Conservation (phyloP, 176 grass and related monocot genomes). For the Saccharum officinarum region DNA sequence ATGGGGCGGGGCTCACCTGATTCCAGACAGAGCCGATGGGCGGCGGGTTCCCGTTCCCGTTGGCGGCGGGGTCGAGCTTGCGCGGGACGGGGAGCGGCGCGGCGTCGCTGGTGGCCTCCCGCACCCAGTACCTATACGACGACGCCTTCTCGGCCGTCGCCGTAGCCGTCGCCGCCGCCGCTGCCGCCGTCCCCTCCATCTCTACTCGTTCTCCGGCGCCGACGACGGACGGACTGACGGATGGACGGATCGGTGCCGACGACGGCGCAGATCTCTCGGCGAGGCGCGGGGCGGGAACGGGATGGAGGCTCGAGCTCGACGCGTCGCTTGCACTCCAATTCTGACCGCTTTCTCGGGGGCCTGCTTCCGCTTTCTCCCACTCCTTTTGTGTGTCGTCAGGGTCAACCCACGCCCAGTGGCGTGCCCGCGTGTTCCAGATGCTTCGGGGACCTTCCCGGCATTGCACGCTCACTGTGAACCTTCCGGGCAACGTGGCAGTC, state of each 20-base stretch:
- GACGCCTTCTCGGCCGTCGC: slow-evolving; percentile 44
- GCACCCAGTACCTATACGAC: slow-evolving; percentile 95
- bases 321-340: slow-evolving; percentile 1
- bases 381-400: not conserved
- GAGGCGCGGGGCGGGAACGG: not conserved
- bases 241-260: not conserved
- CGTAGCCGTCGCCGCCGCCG: not conserved
- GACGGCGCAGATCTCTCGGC: slow-evolving; percentile 24
- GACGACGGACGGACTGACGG: not conserved
- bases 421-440: slow-evolving; percentile 8
- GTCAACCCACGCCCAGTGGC: not conserved
- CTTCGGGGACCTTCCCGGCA: slow-evolving; percentile 28
- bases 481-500: too few species aligned
- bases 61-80: slow-evolving; percentile 59
- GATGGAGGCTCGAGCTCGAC: not conserved
- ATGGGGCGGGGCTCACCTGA: slow-evolving; percentile 44
- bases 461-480: not conserved
- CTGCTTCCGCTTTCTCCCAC: not conserved
- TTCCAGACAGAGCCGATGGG: slow-evolving; percentile 96
- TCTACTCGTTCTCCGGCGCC: not conserved
- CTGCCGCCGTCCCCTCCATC: slow-evolving; percentile 58
- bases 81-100: slow-evolving; percentile 65
- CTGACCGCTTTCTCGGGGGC: slow-evolving; percentile 12
- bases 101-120: slow-evolving; percentile 62
- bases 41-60: slow-evolving; percentile 38